Evolutionary conservation across 164 flowering plant species (phyloP).

Genomic region (Berberis thunbergii): DNA sequence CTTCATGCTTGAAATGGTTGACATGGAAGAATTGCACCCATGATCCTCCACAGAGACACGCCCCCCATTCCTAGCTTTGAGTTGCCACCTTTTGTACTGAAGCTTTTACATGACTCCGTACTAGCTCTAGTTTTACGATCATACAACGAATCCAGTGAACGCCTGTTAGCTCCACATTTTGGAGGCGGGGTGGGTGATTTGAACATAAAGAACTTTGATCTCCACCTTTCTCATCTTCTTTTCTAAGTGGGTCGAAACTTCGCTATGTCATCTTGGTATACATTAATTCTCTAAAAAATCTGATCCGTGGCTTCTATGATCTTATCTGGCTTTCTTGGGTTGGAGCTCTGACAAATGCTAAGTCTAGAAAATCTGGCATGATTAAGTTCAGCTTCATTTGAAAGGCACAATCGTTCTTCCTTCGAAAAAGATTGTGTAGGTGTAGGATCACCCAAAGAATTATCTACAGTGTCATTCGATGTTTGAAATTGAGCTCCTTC

Average conservation of each 20-base stretch:
- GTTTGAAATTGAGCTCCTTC: not conserved
- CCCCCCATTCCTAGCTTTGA: constrained; percentile 22
- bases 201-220: constrained; percentile 54
- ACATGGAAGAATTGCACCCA: not conserved
- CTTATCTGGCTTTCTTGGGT: not conserved
- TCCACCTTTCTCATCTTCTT: constrained; percentile 23
- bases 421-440: not conserved
- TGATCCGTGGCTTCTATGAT: constrained; percentile 17
- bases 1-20: not conserved
- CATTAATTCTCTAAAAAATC: constrained; percentile 23
- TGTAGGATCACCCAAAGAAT: not conserved
- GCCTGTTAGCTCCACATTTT: not conserved
- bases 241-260: constrained; percentile 30
- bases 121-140: not conserved
- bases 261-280: constrained; percentile 50
- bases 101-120: not conserved
- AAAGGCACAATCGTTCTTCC: too few relatives aligned
- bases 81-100: constrained; percentile 3
- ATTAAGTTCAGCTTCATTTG: not conserved
- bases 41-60: constrained; percentile 17
- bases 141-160: constrained; percentile 1
- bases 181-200: constrained; percentile 13
- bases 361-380: not conserved
- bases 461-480: not conserved
- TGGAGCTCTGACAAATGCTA: not conserved